phyloP scores from a whole-genome alignment of 176 grass and related monocot genomes.

The Melocanna baccifera region DNA sequence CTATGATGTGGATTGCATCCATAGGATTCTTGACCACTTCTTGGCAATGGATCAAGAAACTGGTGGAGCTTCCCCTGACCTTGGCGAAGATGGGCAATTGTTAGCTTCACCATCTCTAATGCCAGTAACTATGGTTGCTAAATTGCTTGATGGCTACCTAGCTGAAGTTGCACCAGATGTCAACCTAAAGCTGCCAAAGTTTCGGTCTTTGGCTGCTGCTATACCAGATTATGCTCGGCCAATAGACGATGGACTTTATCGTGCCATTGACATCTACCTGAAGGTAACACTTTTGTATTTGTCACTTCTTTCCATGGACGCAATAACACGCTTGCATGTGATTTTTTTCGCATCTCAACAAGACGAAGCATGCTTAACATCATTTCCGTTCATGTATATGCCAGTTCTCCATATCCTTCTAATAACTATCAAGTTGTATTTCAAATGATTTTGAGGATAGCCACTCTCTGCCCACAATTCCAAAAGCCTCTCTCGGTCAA shows the following conservation, averaged over 20 bases:
- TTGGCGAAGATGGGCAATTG: conserved; percentile 54
- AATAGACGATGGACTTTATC: conserved; percentile 77
- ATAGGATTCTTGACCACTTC: conserved; percentile 77
- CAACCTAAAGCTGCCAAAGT: conserved; percentile 64
- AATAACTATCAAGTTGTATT: background rate
- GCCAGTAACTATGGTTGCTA: conserved; percentile 58
- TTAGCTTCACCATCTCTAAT: conserved; percentile 58
- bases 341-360: background rate
- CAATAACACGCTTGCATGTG: background rate
- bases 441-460: background rate
- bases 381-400: background rate
- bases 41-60: conserved; percentile 68
- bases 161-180: conserved; percentile 87
- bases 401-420: background rate
- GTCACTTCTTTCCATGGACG: background rate
- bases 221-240: conserved; percentile 75
- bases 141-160: conserved; percentile 76
- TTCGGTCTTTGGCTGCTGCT: conserved; percentile 62
- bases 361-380: background rate
- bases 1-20: conserved; percentile 71
- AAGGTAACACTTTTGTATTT: conserved; percentile 48
- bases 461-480: no score
- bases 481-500: background rate
- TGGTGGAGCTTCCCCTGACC: conserved; percentile 52
- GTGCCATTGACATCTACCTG: conserved; percentile 83